A percentile compares a stretch with the other conserved stretches of the same genome.
phyloP scores from a whole-genome alignment of 148 eudicot genomes.

The Mesembryanthemum crystallinum region DNA sequence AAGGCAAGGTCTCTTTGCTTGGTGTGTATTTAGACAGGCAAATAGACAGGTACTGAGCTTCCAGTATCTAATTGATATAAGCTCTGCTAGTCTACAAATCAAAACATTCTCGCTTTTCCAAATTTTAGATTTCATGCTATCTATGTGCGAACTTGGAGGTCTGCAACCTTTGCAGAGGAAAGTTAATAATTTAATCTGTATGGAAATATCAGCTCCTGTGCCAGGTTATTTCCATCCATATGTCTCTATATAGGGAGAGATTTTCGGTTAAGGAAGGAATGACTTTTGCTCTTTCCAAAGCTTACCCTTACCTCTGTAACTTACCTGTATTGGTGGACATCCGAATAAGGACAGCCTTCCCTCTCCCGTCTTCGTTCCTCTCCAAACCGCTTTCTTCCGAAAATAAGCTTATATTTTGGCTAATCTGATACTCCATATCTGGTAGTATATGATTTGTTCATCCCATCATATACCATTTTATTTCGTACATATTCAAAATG shows the following conservation, averaged over 20 bases:
- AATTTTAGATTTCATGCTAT: not conserved
- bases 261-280: not conserved
- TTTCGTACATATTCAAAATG: not conserved
- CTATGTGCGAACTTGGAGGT: not conserved
- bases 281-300: not conserved
- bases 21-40: not conserved
- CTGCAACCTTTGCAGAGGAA: not conserved
- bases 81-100: no score
- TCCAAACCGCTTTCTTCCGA: not conserved
- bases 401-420: not conserved
- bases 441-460: not conserved
- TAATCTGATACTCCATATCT: not conserved
- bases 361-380: not conserved
- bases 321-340: not conserved
- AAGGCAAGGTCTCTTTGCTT: not conserved
- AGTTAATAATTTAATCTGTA: not conserved
- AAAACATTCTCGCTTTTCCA: not conserved
- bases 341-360: not conserved
- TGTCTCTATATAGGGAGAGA: not conserved
- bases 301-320: not conserved
- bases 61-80: not conserved
- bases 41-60: not conserved
- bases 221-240: not conserved
- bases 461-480: not conserved
- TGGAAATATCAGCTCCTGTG: not conserved